These are phyloP conservation scores for Lenzites betulinus DNA, from an alignment of 768 basidiomycete genomes.

Conservation along the genomic window DNA sequence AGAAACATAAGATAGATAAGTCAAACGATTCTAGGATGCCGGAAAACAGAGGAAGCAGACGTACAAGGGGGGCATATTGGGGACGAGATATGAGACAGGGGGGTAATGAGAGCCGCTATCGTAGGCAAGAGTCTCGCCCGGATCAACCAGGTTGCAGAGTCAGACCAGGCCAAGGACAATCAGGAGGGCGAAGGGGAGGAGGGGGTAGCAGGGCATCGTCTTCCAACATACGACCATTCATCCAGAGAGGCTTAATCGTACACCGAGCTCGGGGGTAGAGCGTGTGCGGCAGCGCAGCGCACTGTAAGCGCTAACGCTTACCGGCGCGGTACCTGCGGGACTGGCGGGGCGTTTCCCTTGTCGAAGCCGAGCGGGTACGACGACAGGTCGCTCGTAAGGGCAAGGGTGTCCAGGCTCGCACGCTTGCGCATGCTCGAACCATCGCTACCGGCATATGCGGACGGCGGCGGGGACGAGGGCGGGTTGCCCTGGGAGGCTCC, in stretches of 20 bases:
- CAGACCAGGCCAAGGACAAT: conserved; percentile 24
- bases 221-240: conserved; percentile 19
- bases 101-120: conserved; percentile 17
- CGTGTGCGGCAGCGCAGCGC: not conserved
- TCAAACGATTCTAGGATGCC: conserved; percentile 11
- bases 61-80: conserved; percentile 15
- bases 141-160: conserved; percentile 24
- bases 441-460: conserved; percentile 28
- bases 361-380: conserved; percentile 85
- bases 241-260: conserved; percentile 19
- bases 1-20: conserved; percentile 21
- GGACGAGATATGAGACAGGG: not conserved
- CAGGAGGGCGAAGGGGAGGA: not conserved
- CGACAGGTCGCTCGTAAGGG: conserved; percentile 78
- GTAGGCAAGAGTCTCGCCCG: conserved; percentile 23
- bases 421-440: conserved; percentile 56
- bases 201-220: conserved; percentile 6
- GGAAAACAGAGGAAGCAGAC: conserved; percentile 1
- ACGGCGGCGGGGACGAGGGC: conserved; percentile 31
- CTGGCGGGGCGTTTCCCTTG: conserved; percentile 22
- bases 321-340: conserved; percentile 18
- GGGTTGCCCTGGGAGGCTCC: conserved; percentile 43
- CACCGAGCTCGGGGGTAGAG: conserved; percentile 13
- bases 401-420: conserved; percentile 84
- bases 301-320: not conserved